Evolutionary conservation across 2,329 filamentous ascomycete species (phyloP), one percentile per base, ranked within the genome.

Genomic region (Ilyonectria robusta): DNA sequence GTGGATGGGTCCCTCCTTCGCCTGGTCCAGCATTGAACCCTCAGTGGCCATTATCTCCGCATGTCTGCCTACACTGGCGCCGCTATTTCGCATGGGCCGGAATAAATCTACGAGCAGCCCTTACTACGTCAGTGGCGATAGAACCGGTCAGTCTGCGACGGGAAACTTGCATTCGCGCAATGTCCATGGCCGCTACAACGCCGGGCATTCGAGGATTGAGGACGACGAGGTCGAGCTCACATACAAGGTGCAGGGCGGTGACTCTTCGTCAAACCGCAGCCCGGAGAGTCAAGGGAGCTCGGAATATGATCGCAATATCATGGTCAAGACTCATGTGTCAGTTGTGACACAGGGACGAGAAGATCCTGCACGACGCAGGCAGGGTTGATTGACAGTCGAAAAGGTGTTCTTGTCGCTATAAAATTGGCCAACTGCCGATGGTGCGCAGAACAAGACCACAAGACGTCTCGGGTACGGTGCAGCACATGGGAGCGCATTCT

Each of bases 1-100:
- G 65, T 62, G 61, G 56, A 70, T 70, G 68, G 65, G 61, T 3
- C 65, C 61, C 2, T 61, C 62, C 4, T 67, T 70, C 50, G 62
- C 59, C 13, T 70, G 68, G 68, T 70, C 68, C 29, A 60, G 58
- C 42, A 68, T 67, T 40, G 65, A 70, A 15, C 68, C 68, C 2
- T 70, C 62, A 1, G 65, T 70, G 2, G 65, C 60, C 54, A 68
- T 70, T 37, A 60, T 70, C 42, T 70, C 65, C 2, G 68, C 68
- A 5, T 70, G 68, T 17, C 61, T 70, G 11, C 68, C 68, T 8
- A 67, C 65, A 4, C 63, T 65, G 8, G 68, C 65, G 4, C 68
- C 68, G 10, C 62, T 70, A 5, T 65, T 65, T 26, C 65, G 63
- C 17, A 51, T 66, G 44, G 33, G 55, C 29, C 67, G 64, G 21